Percentiles rank a stretch among this genome's conserved stretches.
Evolutionary conservation across 2,329 filamentous ascomycete species (phyloP).

Genomic region (Botrytis medusae): DNA sequence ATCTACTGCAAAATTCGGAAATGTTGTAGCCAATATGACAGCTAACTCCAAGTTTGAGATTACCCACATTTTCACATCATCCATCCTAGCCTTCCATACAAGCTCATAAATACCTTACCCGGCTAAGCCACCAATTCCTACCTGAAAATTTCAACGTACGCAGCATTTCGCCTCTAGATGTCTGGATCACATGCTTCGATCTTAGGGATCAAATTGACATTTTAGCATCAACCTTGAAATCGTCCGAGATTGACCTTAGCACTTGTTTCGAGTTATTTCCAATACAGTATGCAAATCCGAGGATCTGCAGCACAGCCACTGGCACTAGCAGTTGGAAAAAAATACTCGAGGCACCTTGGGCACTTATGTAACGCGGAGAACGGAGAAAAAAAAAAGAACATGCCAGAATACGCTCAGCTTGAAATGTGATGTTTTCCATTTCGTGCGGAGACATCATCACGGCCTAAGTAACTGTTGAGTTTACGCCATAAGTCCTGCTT

Average conservation of each 20-base stretch:
- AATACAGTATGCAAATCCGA: neutral
- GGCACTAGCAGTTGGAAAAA: conserved; percentile 14
- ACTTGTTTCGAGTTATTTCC: neutral
- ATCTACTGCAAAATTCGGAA: conserved; percentile 1
- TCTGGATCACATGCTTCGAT: neutral
- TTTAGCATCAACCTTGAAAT: neutral
- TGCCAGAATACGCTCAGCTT: neutral
- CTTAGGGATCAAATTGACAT: neutral
- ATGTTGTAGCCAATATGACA: neutral
- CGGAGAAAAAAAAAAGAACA: neutral
- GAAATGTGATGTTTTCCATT: neutral
- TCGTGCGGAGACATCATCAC: neutral
- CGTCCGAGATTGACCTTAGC: neutral
- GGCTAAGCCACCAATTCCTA: conserved; percentile 1
- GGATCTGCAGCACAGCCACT: conserved; percentile 21
- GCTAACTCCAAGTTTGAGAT: neutral
- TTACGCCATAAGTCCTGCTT: neutral
- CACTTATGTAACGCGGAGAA: neutral
- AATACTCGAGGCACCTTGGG: neutral
- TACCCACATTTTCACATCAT: neutral
- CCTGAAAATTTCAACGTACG: neutral
- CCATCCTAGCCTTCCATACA: neutral
- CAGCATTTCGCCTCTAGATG: neutral
- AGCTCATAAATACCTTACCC: neutral
- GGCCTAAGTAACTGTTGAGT: neutral